Base-by-base conservation (phyloP, 139 green algal genomes). In the Helicosporidium sp. region DNA sequence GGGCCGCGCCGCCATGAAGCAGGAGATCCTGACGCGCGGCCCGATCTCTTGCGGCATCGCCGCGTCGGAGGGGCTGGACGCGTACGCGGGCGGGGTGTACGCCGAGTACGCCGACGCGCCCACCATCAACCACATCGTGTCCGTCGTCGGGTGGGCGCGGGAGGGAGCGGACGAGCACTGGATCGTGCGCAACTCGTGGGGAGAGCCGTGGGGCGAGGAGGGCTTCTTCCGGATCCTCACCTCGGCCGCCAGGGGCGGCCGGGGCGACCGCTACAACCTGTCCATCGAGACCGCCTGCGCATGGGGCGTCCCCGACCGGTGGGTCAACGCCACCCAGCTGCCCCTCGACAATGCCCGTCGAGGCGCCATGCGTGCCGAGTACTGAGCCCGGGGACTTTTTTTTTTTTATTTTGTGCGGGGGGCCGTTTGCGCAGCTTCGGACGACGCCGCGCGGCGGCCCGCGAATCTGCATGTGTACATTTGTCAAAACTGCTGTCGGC, bases 11-110 rank as follows among this genome's bases (percentile, higher is more conserved):
- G 48, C 64, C 7, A 92, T 93, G 70, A 91, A 81, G 69, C 73
- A 74, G 0, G 84, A 94, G 68, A 82, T 94, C 41, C 69, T 60
- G 4, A 43, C 60, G 16, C 66, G 81, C 3, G 84, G 84, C 5
- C 84, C 84, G 50, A 89, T 94, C 60, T 59, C 55, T 34, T 93
- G 83, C 57, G 67, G 54, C 54, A 85, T 94, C 47, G 60, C 76
- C 48, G 74, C 79, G 17, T 87, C 80, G n/a, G 49, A 69, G 6
- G 50, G 52, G 2, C 60, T 91, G 26, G 77, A 92, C 45, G 15
- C 37, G 3, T 82, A 82, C 60, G 64, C 35, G 1, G 66, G 62
- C 46, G 73, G 73, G 17, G 57, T 82, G 12, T 75, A 61, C 42
- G 33, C 39, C 3, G 52, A 72, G 51, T 61, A 65, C 51, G 59